These are phyloP conservation scores for Platanthera zijinensis DNA, from an alignment of 106 monocot species.

Conservation along the genomic window DNA sequence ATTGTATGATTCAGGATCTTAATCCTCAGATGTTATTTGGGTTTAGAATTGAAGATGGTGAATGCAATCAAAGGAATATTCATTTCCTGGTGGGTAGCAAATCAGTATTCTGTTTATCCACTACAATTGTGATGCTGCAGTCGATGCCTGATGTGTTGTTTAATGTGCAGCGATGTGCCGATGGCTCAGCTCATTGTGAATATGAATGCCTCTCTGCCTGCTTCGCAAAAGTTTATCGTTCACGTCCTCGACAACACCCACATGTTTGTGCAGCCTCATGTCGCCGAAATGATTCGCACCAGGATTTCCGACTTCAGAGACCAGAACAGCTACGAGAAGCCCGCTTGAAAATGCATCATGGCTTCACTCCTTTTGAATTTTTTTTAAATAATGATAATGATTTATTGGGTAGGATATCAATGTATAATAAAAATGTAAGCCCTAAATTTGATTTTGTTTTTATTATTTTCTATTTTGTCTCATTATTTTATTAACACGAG, in stretches of 20 bases:
- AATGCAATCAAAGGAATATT: conserved; percentile 93
- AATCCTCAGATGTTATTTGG: neutral
- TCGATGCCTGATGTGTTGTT: too few relatives aligned
- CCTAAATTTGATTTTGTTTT: too few relatives aligned
- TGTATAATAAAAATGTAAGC: too few relatives aligned
- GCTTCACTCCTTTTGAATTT: too few relatives aligned
- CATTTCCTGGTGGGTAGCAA: conserved; percentile 65
- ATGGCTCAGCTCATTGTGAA: conserved; percentile 96
- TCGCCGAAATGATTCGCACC: conserved; percentile 68
- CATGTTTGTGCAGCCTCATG: conserved; percentile 86
- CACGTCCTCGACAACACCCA: conserved; percentile 75
- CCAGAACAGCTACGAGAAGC: conserved; percentile 92
- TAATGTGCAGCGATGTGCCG: conserved; percentile 63
- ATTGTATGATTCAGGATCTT: neutral
- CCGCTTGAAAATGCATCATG: conserved; percentile 22
- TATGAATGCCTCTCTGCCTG: conserved; percentile 65
- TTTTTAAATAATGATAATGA: too few relatives aligned
- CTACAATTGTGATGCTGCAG: too few relatives aligned
- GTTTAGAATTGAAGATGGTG: conserved; percentile 46
- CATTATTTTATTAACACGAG: too few relatives aligned
- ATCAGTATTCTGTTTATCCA: neutral
- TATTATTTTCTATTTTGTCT: too few relatives aligned
- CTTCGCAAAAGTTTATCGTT: conserved; percentile 73
- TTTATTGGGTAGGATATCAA: too few relatives aligned
- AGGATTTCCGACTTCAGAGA: conserved; percentile 82